These are phyloP conservation scores for Diplodia scrobiculata DNA, from an alignment of 2,329 filamentous ascomycete genomes.

Conservation along the genomic window DNA sequence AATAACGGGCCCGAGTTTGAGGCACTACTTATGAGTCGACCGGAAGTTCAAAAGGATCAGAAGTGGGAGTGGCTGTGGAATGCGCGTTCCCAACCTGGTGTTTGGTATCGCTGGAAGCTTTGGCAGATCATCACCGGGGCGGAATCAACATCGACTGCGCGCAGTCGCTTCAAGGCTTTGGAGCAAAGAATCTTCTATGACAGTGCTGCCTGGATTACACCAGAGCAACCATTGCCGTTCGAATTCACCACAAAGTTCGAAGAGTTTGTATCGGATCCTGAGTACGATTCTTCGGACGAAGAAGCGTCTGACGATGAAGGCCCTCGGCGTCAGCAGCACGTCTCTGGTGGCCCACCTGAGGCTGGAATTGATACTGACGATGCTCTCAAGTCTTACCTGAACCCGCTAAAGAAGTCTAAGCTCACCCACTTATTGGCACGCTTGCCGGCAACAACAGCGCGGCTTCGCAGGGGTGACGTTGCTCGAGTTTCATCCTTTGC, in stretches of 20 bases:
- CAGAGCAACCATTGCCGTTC: constrained; percentile 72
- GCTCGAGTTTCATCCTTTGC: constrained; percentile 85
- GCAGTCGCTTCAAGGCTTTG: constrained; percentile 42
- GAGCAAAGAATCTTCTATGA: constrained; percentile 63
- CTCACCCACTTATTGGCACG: constrained; percentile 81
- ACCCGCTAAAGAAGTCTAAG: constrained; percentile 80
- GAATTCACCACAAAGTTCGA: constrained; percentile 77
- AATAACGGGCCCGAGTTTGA: constrained; percentile 85
- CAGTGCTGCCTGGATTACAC: constrained; percentile 74
- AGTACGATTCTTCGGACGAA: constrained; percentile 85
- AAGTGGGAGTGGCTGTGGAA: constrained; percentile 96
- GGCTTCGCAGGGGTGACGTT: constrained; percentile 79
- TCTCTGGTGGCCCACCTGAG: constrained; percentile 47
- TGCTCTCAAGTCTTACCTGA: constrained; percentile 68
- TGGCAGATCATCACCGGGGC: constrained; percentile 81
- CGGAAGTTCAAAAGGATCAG: constrained; percentile 80
- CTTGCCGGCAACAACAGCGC: constrained; percentile 73
- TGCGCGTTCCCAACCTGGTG: constrained; percentile 71
- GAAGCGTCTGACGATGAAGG: constrained; percentile 66
- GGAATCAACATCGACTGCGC: not conserved
- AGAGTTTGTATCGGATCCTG: constrained; percentile 78
- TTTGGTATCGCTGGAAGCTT: constrained; percentile 91
- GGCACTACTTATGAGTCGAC: constrained; percentile 82
- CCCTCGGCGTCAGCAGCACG: constrained; percentile 49
- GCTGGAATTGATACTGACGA: constrained; percentile 31